Percentiles rank a stretch among this genome's conserved stretches.
These are phyloP conservation scores for Penicillium sp. DNA, from an alignment of 2,329 filamentous ascomycete genomes.

Conservation along the genomic window DNA sequence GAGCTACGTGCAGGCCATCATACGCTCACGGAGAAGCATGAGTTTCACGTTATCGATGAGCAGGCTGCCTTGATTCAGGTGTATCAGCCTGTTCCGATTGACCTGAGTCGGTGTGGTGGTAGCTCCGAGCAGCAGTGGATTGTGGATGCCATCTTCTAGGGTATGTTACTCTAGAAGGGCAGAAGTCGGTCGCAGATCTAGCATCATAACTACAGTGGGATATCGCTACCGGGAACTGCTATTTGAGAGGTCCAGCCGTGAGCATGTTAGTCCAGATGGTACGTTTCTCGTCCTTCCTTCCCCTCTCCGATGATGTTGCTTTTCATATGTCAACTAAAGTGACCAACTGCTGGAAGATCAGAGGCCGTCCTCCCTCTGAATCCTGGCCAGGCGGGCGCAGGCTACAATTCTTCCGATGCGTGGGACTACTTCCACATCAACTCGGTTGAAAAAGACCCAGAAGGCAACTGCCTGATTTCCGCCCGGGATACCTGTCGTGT, in stretches of 20 bases:
- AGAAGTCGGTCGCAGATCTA: background rate
- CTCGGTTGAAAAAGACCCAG: slow-evolving; percentile 45
- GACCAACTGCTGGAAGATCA: slow-evolving; percentile 21
- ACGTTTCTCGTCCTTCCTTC: slow-evolving; percentile 24
- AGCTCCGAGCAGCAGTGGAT: slow-evolving; percentile 59
- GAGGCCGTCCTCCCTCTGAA: slow-evolving; percentile 54
- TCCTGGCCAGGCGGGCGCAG: slow-evolving; percentile 49
- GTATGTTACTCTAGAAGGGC: slow-evolving; percentile 38
- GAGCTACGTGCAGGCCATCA: slow-evolving; percentile 56
- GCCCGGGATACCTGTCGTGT: slow-evolving; percentile 52
- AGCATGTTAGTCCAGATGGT: slow-evolving; percentile 58
- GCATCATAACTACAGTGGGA: slow-evolving; percentile 41
- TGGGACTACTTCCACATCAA: slow-evolving; percentile 60
- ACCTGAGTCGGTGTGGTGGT: slow-evolving; percentile 53
- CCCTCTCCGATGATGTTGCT: too few relatives aligned
- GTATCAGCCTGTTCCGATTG: slow-evolving; percentile 55
- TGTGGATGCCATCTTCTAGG: slow-evolving; percentile 59
- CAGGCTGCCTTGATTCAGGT: slow-evolving; percentile 59
- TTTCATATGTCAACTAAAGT: slow-evolving; percentile 7
- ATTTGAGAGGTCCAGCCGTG: slow-evolving; percentile 63
- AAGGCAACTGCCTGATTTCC: slow-evolving; percentile 55
- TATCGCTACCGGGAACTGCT: slow-evolving; percentile 59
- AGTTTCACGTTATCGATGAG: slow-evolving; percentile 59
- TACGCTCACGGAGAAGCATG: slow-evolving; percentile 58
- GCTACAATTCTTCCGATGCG: slow-evolving; percentile 44